Conservation (phyloP, 345 rosid genomes). For the Arabidopsis suecica region DNA sequence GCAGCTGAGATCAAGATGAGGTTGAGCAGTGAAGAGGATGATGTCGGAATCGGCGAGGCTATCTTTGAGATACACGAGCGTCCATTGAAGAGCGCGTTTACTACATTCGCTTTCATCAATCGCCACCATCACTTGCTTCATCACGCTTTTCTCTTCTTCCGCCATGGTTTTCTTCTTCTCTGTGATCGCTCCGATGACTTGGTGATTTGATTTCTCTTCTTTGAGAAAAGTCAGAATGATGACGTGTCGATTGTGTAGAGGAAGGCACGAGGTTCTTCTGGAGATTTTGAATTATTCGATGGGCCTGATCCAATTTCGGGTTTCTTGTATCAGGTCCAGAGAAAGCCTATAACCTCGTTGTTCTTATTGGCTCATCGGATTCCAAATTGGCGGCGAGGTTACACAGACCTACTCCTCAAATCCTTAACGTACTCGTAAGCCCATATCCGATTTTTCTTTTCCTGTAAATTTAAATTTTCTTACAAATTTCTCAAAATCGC, state of each 20-base stretch:
- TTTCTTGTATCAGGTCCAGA: no score
- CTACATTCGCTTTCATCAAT: slow-evolving; percentile 84
- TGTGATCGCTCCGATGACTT: not conserved
- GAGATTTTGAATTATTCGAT: not conserved
- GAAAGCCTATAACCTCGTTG: no score
- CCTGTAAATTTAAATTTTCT: no score
- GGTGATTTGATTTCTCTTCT: no score
- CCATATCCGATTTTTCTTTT: no score
- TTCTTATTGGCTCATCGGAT: no score
- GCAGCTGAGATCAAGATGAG: slow-evolving; percentile 49
- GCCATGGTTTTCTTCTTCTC: slow-evolving; percentile 30
- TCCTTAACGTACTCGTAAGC: no score
- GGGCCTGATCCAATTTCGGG: not conserved
- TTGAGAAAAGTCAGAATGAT: not conserved
- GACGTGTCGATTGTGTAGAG: not conserved
- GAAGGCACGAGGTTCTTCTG: slow-evolving; percentile 7
- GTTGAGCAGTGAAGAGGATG: slow-evolving; percentile 63
- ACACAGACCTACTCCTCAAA: no score
- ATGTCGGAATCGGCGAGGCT: slow-evolving; percentile 52
- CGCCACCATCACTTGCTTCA: slow-evolving; percentile 79
- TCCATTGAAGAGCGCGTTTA: slow-evolving; percentile 67
- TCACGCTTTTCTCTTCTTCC: slow-evolving; percentile 44
- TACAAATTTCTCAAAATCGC: not conserved
- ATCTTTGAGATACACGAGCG: slow-evolving; percentile 53
- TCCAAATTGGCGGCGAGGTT: no score